Percentiles rank a stretch among this genome's conserved stretches.
These are phyloP conservation scores for Firmiana major DNA, from an alignment of 345 rosid genomes.

Conservation along the genomic window DNA sequence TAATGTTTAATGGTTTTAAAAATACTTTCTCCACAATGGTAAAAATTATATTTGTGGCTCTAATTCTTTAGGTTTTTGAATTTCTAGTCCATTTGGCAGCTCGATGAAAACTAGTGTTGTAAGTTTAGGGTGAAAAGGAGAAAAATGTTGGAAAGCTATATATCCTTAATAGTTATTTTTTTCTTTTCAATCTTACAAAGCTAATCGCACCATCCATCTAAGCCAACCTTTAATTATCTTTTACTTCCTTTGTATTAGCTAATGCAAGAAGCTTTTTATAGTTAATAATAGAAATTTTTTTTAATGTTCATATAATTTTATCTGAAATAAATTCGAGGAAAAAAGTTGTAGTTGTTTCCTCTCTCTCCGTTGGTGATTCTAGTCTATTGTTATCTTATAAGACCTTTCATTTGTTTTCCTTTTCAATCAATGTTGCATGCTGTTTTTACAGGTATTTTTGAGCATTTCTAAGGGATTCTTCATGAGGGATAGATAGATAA, in stretches of 20 bases:
- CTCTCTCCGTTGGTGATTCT: not conserved
- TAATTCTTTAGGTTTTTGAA: not conserved
- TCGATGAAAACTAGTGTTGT: no score
- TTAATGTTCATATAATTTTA: not conserved
- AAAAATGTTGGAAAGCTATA: no score
- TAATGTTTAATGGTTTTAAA: not conserved
- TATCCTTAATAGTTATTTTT: no score
- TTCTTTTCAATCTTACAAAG: no score
- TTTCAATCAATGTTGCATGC: not conserved
- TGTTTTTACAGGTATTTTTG: constrained; percentile 69
- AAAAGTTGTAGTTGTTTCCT: not conserved
- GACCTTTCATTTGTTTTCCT: not conserved
- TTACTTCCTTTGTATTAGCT: not conserved
- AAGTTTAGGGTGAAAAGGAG: no score
- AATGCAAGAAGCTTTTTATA: not conserved
- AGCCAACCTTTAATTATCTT: no score
- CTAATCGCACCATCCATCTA: no score
- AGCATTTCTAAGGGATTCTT: constrained; percentile 88
- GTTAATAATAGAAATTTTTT: not conserved
- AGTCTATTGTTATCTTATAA: not conserved
- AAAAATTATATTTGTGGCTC: not conserved
- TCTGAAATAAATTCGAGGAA: not conserved
- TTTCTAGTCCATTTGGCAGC: no score
- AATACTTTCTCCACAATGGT: not conserved
- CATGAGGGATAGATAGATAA: constrained; percentile 98